Evolutionary conservation across 306 rosid species (phyloP).

Genomic region (Prunus salicina): DNA sequence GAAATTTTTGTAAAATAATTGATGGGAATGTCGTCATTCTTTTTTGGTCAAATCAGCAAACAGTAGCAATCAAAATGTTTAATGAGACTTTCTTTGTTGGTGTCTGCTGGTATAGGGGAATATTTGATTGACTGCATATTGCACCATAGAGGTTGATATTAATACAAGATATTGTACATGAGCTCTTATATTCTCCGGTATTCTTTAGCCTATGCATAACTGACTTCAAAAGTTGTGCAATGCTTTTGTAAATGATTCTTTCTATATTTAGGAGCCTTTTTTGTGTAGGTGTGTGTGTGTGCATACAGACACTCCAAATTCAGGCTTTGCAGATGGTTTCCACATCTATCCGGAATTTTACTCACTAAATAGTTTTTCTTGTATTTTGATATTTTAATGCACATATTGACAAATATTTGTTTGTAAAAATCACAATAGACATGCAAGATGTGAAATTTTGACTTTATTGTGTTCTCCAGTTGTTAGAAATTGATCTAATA

Average conservation of each 20-base stretch:
- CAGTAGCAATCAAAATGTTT: not conserved
- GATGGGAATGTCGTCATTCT: not conserved
- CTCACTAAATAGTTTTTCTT: no score
- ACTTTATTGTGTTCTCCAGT: no score
- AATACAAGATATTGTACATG: not conserved
- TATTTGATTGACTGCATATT: not conserved
- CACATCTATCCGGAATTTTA: not conserved
- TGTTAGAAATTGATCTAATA: no score
- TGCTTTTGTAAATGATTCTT: not conserved
- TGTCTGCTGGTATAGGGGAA: not conserved
- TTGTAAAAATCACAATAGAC: no score
- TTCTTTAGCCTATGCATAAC: not conserved
- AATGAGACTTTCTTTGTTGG: not conserved
- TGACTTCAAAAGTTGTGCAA: not conserved
- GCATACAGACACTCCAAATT: not conserved
- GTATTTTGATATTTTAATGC: no score
- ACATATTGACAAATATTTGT: no score
- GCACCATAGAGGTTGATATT: not conserved
- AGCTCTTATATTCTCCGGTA: not conserved
- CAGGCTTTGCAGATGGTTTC: not conserved
- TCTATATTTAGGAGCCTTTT: not conserved
- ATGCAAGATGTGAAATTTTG: no score
- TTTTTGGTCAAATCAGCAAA: not conserved
- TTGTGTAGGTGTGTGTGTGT: not conserved
- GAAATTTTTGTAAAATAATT: not conserved